Percentiles rank a stretch among this genome's conserved stretches.
phyloP scores from a whole-genome alignment of 306 rosid genomes.

The Herpetospermum pedunculosum region DNA sequence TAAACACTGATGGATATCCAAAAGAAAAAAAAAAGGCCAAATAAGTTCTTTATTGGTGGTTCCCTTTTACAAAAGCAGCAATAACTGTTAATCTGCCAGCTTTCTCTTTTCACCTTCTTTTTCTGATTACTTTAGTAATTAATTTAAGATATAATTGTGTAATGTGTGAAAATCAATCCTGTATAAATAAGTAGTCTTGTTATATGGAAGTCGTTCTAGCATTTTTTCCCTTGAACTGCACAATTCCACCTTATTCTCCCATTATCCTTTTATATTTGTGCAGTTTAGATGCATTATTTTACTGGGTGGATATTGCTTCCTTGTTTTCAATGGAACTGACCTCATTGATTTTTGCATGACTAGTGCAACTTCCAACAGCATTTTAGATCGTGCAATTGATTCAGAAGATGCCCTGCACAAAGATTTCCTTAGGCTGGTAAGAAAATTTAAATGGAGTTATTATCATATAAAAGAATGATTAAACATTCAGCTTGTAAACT shows the following conservation, averaged over 20 bases:
- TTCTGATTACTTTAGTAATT: background rate
- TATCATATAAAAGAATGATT: background rate
- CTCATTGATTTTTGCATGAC: constrained; percentile 20
- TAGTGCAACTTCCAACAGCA: constrained; percentile 98
- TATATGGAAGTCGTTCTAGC: background rate
- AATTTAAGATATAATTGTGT: background rate
- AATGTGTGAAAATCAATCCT: background rate
- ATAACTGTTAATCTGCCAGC: background rate
- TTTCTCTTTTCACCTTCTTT: background rate
- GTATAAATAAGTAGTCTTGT: background rate
- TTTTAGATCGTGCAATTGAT: constrained; percentile 94
- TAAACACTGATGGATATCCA: too few species aligned
- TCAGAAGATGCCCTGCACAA: constrained; percentile 80
- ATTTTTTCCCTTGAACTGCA: background rate
- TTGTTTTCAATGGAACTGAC: constrained; percentile 22
- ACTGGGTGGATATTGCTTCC: background rate
- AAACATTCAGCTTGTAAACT: constrained; percentile 9
- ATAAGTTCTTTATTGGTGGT: too few species aligned
- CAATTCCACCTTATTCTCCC: background rate
- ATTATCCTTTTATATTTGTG: background rate
- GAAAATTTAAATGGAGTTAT: constrained; percentile 5
- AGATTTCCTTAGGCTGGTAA: constrained; percentile 53
- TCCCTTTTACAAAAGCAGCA: background rate
- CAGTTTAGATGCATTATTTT: background rate
- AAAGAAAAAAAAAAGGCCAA: too few species aligned